Percentiles rank a stretch among this genome's conserved stretches.
These are phyloP conservation scores for Trichoderma koningii DNA, from an alignment of 2,329 filamentous ascomycete genomes.

Conservation along the genomic window DNA sequence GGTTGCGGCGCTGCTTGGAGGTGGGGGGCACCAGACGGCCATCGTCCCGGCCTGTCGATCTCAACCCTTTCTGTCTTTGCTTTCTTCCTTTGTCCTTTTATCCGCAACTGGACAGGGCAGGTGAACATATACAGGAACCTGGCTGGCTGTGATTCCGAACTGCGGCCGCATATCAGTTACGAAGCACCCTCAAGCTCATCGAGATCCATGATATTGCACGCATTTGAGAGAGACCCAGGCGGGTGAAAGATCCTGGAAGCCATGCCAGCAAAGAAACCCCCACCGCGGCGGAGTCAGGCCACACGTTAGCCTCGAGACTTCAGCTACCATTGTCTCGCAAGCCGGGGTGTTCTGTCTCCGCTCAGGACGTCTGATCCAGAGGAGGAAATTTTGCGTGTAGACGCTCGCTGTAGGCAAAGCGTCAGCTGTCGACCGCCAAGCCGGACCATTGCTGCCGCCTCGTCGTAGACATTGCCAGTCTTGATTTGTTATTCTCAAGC, in stretches of 20 bases:
- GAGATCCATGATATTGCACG: neutral
- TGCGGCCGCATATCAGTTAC: neutral
- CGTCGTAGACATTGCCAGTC: neutral
- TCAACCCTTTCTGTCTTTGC: neutral
- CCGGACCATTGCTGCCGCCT: neutral
- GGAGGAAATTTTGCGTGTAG: neutral
- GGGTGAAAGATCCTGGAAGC: neutral
- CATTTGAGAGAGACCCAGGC: neutral
- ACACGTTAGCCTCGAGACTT: neutral
- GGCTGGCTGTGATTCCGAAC: no score
- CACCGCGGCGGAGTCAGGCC: constrained; percentile 14
- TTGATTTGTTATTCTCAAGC: neutral
- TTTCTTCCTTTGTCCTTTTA: neutral
- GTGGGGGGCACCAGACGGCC: neutral
- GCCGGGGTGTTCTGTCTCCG: neutral
- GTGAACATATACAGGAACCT: no score
- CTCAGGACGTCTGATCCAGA: neutral
- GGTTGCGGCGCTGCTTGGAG: neutral
- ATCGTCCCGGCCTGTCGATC: neutral
- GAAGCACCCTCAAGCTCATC: neutral
- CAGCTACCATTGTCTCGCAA: neutral
- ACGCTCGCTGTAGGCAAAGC: neutral
- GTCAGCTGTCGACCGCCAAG: neutral
- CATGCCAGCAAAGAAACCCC: neutral
- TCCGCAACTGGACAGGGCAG: neutral